Evolutionary conservation across 306 rosid species (phyloP), one percentile per base, ranked within the genome.

Genomic region (Quercus rubra): DNA sequence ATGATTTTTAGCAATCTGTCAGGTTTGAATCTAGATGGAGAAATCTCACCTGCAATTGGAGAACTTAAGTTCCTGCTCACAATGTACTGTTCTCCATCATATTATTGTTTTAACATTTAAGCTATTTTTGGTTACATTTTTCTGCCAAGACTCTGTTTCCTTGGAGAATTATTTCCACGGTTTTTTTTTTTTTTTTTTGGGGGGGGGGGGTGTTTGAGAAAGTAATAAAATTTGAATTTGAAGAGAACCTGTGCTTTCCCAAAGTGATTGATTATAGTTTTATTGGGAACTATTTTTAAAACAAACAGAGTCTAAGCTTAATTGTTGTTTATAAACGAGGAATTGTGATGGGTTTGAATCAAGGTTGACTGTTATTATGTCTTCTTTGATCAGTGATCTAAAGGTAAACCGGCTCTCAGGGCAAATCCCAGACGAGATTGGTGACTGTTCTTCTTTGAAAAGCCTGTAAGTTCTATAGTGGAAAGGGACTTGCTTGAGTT

Each of bases 391-490:
- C 91, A 96, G 99, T 63, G 99, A 96, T 69, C 88, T 93, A 25
- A 89, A 81, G 77, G 94, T 86, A 62, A 96, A 93, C 81, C 80
- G 81, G 25, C 84, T 96, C 23, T 93, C 99, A 1, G 99, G 99
- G 76, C 99, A 96, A 85, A 96, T 96, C 84, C 99, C 99, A n/a
- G 99, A 93, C 78, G 98, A 96, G 93, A 96, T 96, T 79, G 99
- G 99, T 64, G 99, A 93, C 74, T 96, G 99, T 77, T 87, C 92
- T 23, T 87, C 93, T 17, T 80, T 96, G 74, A 77, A 8, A 80
- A 86, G 31, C 86, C 68, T 96, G 99, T 96, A 86, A 80, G 93
- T 83, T 77, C 28, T 73, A 54, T 25, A 27, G 9, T 7, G 5
- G 28, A 77, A 78, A 54, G 73, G 46, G 1, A 58, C n/a, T 64